Evolutionary conservation across 805 yeast genomes (phyloP).

Genomic region (Kodamaea kaohsiungensis): DNA sequence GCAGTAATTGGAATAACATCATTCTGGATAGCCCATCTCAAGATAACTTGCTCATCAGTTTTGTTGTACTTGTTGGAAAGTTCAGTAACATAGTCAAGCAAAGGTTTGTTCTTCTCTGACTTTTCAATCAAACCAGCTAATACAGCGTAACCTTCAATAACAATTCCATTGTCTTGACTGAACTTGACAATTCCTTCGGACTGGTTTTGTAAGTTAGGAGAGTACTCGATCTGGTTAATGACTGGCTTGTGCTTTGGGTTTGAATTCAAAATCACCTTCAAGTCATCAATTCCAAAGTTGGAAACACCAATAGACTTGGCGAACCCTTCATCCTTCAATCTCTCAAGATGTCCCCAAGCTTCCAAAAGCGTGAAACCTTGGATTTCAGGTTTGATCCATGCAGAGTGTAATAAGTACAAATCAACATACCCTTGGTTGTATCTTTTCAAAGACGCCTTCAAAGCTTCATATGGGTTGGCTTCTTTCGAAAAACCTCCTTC

Average conservation of each 20-base stretch:
- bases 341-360: constrained; percentile 76
- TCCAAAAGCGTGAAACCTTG: constrained; percentile 40
- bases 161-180: constrained; percentile 13
- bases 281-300: constrained; percentile 50
- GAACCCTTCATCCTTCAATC: constrained; percentile 59
- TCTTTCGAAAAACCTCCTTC: background rate
- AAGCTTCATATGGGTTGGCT: background rate
- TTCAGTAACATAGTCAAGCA: constrained; percentile 36
- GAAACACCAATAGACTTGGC: constrained; percentile 73
- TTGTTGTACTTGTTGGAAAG: constrained; percentile 48
- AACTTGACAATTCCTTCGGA: constrained; percentile 20
- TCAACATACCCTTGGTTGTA: background rate
- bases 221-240: constrained; percentile 1
- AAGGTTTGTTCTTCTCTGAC: constrained; percentile 9
- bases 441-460: background rate
- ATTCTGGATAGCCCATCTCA: constrained; percentile 21
- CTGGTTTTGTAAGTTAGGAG: constrained; percentile 14
- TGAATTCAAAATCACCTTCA: constrained; percentile 27
- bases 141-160: constrained; percentile 23
- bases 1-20: constrained; percentile 78
- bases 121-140: constrained; percentile 21
- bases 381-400: constrained; percentile 31
- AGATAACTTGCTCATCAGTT: constrained; percentile 33
- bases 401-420: constrained; percentile 34
- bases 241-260: constrained; percentile 24